These are phyloP conservation scores for Nannizziopsis barbatae DNA, from an alignment of 2,329 filamentous ascomycete species.

Conservation along the genomic window DNA sequence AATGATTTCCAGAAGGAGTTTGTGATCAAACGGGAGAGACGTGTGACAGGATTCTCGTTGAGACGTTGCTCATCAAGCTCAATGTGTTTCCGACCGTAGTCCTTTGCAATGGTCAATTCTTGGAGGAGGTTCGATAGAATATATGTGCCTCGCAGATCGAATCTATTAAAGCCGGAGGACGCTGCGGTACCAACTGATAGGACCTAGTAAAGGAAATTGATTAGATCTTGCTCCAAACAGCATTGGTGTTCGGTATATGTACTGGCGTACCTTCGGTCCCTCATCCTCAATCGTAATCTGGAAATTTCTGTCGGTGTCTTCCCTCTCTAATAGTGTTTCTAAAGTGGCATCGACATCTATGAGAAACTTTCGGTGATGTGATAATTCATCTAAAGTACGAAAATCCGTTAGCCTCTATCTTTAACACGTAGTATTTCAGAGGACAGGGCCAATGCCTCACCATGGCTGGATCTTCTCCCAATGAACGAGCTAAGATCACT, in stretches of 20 bases:
- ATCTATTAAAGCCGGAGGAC: slow-evolving; percentile 74
- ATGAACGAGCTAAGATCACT: slow-evolving; percentile 28
- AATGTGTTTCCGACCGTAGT: slow-evolving; percentile 79
- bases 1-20: slow-evolving; percentile 88
- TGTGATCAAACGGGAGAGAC: slow-evolving; percentile 73
- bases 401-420: not conserved
- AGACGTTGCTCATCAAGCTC: slow-evolving; percentile 82
- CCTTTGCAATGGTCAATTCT: slow-evolving; percentile 83
- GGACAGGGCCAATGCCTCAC: slow-evolving; percentile 22
- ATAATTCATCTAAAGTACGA: slow-evolving; percentile 54
- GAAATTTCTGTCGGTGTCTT: slow-evolving; percentile 89
- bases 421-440: not conserved
- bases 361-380: slow-evolving; percentile 65
- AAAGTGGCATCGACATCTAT: slow-evolving; percentile 79
- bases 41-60: slow-evolving; percentile 88
- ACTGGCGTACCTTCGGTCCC: slow-evolving; percentile 65
- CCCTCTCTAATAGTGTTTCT: slow-evolving; percentile 64
- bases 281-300: slow-evolving; percentile 96
- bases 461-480: slow-evolving; percentile 36
- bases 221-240: not conserved
- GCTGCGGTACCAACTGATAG: slow-evolving; percentile 73
- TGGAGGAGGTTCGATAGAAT: slow-evolving; percentile 95
- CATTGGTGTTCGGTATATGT: slow-evolving; percentile 15
- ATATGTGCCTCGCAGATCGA: slow-evolving; percentile 90
- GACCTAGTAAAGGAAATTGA: slow-evolving; percentile 41